These are phyloP conservation scores for Chrysanthemum seticuspe DNA, from an alignment of 129 eudicot genomes.

Conservation along the genomic window DNA sequence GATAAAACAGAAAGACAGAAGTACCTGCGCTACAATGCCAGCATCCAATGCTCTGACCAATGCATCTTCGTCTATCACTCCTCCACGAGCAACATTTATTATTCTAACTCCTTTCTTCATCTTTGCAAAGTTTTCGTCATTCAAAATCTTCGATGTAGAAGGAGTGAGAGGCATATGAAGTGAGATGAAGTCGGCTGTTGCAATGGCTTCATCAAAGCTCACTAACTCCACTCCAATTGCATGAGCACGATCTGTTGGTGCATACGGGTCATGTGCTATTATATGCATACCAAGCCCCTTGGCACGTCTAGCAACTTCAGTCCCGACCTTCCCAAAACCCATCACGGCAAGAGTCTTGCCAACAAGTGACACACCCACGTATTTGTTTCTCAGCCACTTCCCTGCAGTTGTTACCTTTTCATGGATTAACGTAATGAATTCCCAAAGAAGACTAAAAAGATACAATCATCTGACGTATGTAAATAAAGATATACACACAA, in stretches of 20 bases:
- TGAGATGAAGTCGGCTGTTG: constrained; percentile 84
- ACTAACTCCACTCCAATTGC: constrained; percentile 92
- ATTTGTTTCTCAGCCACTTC: constrained; percentile 87
- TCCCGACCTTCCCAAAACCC: constrained; percentile 97
- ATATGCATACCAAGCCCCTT: constrained; percentile 97
- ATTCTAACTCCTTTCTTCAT: constrained; percentile 95
- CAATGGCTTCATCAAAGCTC: constrained; percentile 83
- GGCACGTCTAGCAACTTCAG: constrained; percentile 97
- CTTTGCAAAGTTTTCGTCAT: constrained; percentile 81
- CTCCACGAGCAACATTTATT: constrained; percentile 93
- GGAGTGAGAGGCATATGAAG: constrained; percentile 98
- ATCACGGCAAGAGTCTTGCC: constrained; percentile 91
- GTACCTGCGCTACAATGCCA: constrained; percentile 97
- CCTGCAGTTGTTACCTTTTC: constrained; percentile 39
- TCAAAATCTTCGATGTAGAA: constrained; percentile 64
- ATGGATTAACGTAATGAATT: not conserved
- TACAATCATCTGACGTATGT: not conserved
- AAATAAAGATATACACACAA: no score
- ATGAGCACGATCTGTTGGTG: constrained; percentile 94
- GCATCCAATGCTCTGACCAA: constrained; percentile 80
- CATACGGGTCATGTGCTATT: constrained; percentile 93
- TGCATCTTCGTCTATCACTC: constrained; percentile 94
- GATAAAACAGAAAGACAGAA: not conserved
- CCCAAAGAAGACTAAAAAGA: not conserved
- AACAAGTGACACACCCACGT: constrained; percentile 92